Evolutionary conservation across 2,329 filamentous ascomycete genomes (phyloP).

Genomic region (Ustilaginoidea virens): DNA sequence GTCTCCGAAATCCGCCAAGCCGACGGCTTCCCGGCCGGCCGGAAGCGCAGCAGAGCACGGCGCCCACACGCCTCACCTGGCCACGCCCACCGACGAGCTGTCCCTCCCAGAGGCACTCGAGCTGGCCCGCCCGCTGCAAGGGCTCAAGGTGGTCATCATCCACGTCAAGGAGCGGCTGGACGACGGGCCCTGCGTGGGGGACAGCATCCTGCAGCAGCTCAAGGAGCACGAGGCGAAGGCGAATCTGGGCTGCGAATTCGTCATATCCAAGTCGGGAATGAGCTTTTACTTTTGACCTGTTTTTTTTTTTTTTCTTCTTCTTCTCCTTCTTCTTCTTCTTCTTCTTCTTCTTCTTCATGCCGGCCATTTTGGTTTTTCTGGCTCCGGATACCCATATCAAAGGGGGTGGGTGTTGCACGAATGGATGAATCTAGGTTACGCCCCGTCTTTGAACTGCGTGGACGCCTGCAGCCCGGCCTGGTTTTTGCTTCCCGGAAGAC

Average conservation of each 20-base stretch:
- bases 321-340: too few relatives aligned
- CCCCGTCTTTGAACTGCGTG: too few relatives aligned
- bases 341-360: too few relatives aligned
- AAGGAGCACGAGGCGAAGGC: constrained; percentile 46
- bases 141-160: constrained; percentile 72
- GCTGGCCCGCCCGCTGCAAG: constrained; percentile 40
- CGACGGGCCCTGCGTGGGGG: constrained; percentile 50
- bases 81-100: constrained; percentile 32
- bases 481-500: too few relatives aligned
- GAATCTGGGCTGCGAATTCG: constrained; percentile 64
- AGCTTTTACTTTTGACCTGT: constrained; percentile 38
- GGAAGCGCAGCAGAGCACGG: constrained; percentile 1
- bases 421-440: too few relatives aligned
- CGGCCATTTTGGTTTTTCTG: too few relatives aligned
- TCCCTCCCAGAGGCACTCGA: constrained; percentile 20
- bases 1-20: constrained; percentile 32
- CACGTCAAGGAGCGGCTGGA: constrained; percentile 79
- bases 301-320: too few relatives aligned
- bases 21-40: constrained; percentile 8
- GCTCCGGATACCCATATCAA: too few relatives aligned
- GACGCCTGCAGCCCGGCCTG: too few relatives aligned
- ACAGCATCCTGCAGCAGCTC: constrained; percentile 57
- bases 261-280: constrained; percentile 53
- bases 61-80: constrained; percentile 24
- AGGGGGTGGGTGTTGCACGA: too few relatives aligned